Conservation (phyloP, 495 filamentous ascomycete species). For the Xylaria grammica region DNA sequence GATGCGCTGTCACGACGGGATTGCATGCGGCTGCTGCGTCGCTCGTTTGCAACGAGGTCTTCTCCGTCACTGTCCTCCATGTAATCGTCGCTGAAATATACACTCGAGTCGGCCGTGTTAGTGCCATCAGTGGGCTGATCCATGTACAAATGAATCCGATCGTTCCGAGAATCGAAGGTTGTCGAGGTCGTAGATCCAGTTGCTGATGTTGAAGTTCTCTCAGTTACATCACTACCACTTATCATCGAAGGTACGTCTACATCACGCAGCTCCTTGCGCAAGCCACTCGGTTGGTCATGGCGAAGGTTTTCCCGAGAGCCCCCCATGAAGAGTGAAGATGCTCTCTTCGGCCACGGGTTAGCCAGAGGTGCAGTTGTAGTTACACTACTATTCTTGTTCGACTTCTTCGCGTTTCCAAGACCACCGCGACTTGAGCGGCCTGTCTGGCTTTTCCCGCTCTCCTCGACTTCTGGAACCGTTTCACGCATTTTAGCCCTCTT, state of each 20-base stretch:
- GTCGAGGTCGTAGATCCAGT: conserved; percentile 17
- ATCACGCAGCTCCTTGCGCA: conserved; percentile 19
- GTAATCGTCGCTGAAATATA: conserved; percentile 48
- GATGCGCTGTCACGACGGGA: conserved; percentile 27
- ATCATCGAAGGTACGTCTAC: conserved; percentile 26
- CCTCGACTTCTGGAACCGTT: conserved; percentile 63
- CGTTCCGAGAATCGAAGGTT: conserved; percentile 26
- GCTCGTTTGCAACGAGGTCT: conserved; percentile 30
- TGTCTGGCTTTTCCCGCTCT: conserved; percentile 29
- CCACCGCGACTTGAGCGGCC: not conserved
- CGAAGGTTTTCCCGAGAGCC: conserved; percentile 14
- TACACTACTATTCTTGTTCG: not conserved
- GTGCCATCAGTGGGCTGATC: conserved; percentile 34
- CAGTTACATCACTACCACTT: conserved; percentile 28
- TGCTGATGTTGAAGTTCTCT: conserved; percentile 23
- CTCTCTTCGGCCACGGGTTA: conserved; percentile 16
- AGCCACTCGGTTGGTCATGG: not conserved
- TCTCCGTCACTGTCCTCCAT: conserved; percentile 37
- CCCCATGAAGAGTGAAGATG: conserved; percentile 25
- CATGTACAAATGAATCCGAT: conserved; percentile 40
- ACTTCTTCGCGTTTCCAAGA: conserved; percentile 20
- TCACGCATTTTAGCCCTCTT: conserved; percentile 79
- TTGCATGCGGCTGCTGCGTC: conserved; percentile 25
- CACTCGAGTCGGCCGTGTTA: conserved; percentile 41
- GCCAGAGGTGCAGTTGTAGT: not conserved